phyloP scores from a whole-genome alignment of 495 filamentous ascomycete species.

The Trypethelium eluteriae region DNA sequence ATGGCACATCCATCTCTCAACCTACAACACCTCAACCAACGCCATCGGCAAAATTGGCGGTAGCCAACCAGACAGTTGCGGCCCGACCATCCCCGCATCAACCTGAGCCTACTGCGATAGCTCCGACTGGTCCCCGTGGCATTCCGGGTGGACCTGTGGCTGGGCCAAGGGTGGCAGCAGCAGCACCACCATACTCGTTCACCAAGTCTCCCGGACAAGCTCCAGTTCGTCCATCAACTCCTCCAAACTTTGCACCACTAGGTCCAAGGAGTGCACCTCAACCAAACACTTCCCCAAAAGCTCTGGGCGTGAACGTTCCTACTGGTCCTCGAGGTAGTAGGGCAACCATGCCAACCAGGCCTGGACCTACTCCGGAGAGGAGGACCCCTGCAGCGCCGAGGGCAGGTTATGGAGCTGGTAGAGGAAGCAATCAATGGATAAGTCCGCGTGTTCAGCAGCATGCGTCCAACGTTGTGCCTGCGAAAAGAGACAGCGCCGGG shows the following conservation, averaged over 20 bases:
- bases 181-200: constrained; percentile 6
- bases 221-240: constrained; percentile 18
- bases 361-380: constrained; percentile 6
- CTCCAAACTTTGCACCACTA: constrained; percentile 24
- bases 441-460: constrained; percentile 26
- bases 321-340: constrained; percentile 37
- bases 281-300: constrained; percentile 33
- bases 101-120: neutral
- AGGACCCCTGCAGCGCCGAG: constrained; percentile 19
- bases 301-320: constrained; percentile 27
- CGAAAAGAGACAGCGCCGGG: constrained; percentile 27
- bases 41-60: neutral
- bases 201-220: constrained; percentile 8
- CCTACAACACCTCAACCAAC: constrained; percentile 4
- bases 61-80: neutral
- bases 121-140: neutral
- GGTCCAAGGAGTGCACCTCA: constrained; percentile 26
- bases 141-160: constrained; percentile 17
- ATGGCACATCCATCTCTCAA: neutral
- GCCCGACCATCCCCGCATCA: neutral
- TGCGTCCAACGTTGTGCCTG: constrained; percentile 22
- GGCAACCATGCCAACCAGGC: constrained; percentile 15
- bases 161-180: constrained; percentile 5
- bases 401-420: neutral
- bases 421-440: constrained; percentile 31